Base-by-base conservation (phyloP, 2,329 filamentous ascomycete species). In the Beauveria brongniartii region DNA sequence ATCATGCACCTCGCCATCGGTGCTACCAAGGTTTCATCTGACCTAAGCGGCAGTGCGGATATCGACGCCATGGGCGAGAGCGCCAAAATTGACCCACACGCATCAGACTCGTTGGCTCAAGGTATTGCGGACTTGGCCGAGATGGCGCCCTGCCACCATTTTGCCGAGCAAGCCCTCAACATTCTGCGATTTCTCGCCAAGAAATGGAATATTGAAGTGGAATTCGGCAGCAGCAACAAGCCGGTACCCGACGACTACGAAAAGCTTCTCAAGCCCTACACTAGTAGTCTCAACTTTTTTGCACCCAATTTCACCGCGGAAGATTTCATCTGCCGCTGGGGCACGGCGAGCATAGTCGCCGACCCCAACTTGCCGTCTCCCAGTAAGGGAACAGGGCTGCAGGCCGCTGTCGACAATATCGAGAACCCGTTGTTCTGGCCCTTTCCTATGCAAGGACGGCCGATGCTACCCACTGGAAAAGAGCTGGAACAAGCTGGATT, bases 121-220 rank as follows among this genome's bases (percentile, higher is more conserved):
- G 82, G 82, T 14, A 82, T 87, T 40, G 71, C 78, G 2, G 81
- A 85, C 63, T 72, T 87, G 18, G 79, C 79, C 1, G 82, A 85
- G 65, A 87, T 87, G 84, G 79, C 80, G 0, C 79, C 80, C 0
- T 85, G 82, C 59, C 82, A 85, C 65, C 79, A 82, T 61, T 85
- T 85, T 66, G 82, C 82, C 12, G 80, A 83, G 65, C 82, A 85
- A 65, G 82, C 82, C 0, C 76, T 85, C 52, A 82, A 82, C 63
- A 86, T 87, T 20, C 71, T 87, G 4, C 77, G 78, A 1, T 85
- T 80, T 63, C 72, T 87, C 1, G 80, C 82, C 7, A 77, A 76
- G 63, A 83, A 84, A 64, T 87, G 84, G 84, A 75, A 82, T 40
- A 79, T 86, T 41, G 74, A 82, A 2, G 76, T 84, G 2, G 73